Evolutionary conservation across 176 grass and related monocot species (phyloP).

Genomic region (Eremochloa ophiuroides): DNA sequence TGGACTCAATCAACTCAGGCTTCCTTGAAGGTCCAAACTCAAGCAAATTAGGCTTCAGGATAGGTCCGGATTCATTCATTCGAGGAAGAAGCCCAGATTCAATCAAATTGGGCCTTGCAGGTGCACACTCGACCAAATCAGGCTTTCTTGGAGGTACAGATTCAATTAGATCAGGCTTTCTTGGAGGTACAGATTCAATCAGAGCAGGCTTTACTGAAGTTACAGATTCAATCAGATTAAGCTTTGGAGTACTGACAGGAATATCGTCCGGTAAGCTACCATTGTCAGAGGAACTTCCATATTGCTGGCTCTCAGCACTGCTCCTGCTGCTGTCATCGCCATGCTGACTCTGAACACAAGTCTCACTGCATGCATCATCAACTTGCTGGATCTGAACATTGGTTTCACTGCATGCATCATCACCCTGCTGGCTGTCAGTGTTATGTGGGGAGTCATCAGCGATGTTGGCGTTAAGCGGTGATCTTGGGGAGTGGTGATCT

Average conservation of each 20-base stretch:
- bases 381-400: conserved; percentile 32
- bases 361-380: conserved; percentile 42
- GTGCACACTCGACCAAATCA: background rate
- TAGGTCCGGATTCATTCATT: background rate
- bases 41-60: conserved; percentile 19
- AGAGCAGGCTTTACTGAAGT: conserved; percentile 8
- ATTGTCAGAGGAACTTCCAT: conserved; percentile 34
- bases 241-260: conserved; percentile 15
- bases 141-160: background rate
- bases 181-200: background rate
- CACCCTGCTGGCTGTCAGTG: conserved; percentile 32
- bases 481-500: conserved; percentile 44
- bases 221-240: conserved; percentile 8
- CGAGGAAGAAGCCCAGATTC: background rate
- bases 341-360: conserved; percentile 34
- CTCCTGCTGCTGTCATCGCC: conserved; percentile 23
- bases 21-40: conserved; percentile 23
- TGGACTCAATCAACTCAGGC: conserved; percentile 21
- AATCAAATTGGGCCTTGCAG: conserved; percentile 10
- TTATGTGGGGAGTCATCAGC: conserved; percentile 7
- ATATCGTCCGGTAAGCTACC: conserved; percentile 41
- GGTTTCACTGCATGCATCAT: conserved; percentile 36
- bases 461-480: conserved; percentile 26
- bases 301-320: conserved; percentile 27
- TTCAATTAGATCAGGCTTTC: conserved; percentile 4